phyloP scores from a whole-genome alignment of 2,329 filamentous ascomycete species.

The Pseudogymnoascus sp. region DNA sequence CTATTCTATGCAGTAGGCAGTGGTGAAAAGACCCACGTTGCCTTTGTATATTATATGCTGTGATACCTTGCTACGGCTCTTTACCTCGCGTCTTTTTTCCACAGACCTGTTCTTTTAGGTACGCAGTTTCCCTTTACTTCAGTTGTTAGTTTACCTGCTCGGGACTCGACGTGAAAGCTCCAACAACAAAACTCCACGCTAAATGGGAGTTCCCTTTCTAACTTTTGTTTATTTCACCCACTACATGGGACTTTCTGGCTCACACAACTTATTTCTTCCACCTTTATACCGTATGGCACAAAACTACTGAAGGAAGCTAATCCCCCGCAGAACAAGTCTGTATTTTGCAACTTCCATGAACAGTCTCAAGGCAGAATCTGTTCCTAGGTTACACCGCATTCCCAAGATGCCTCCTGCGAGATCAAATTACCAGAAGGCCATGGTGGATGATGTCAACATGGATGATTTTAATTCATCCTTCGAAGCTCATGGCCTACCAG shows the following conservation, averaged over 20 bases:
- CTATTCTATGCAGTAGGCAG: not conserved
- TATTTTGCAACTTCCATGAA: not conserved
- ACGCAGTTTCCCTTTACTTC: not conserved
- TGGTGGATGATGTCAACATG: not conserved
- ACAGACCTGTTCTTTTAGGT: constrained; percentile 7
- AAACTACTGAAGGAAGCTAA: not conserved
- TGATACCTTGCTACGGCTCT: not conserved
- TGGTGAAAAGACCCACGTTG: not conserved
- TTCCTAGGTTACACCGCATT: not conserved
- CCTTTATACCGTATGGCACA: not conserved
- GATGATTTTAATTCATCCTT: not conserved
- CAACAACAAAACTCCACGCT: not conserved
- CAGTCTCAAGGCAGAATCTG: not conserved
- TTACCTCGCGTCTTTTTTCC: not conserved
- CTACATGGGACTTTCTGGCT: not conserved
- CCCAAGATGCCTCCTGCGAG: not conserved
- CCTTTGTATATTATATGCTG: not conserved
- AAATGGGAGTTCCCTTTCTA: not conserved
- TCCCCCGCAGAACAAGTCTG: not conserved
- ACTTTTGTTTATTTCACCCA: not conserved
- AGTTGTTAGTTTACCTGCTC: not conserved
- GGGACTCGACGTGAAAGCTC: not conserved
- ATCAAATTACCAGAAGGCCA: constrained; percentile 1
- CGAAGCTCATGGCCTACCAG: not conserved
- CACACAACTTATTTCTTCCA: not conserved